phyloP scores from a whole-genome alignment of 306 rosid species.

The Crotalaria pallida region DNA sequence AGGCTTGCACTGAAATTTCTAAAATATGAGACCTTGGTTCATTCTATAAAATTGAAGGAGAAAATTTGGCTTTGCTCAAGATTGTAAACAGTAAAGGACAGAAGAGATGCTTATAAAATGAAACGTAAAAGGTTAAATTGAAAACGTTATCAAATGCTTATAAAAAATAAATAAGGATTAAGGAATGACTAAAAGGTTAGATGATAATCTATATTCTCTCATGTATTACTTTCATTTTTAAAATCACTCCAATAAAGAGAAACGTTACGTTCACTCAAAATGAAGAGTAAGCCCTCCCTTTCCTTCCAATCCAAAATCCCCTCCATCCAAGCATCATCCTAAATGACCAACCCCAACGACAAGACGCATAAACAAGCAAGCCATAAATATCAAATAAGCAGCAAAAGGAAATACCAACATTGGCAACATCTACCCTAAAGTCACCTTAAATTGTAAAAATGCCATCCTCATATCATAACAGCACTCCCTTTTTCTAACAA shows the following conservation, averaged over 20 bases:
- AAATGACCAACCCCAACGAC: not conserved
- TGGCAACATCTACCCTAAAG: not conserved
- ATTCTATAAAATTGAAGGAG: not conserved
- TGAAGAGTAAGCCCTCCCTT: too few species aligned
- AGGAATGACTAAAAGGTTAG: too few species aligned
- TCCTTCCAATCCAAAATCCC: too few species aligned
- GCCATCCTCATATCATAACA: not conserved
- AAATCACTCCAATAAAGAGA: too few species aligned
- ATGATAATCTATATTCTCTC: too few species aligned
- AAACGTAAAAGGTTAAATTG: too few species aligned
- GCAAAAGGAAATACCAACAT: not conserved
- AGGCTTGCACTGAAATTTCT: not conserved
- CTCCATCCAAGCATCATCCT: too few species aligned
- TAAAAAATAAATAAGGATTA: too few species aligned
- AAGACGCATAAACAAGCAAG: not conserved
- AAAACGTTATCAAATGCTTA: too few species aligned
- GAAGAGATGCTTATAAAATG: too few species aligned
- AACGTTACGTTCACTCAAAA: too few species aligned
- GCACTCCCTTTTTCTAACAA: not conserved
- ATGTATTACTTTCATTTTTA: too few species aligned
- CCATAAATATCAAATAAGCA: not conserved
- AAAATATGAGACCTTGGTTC: not conserved
- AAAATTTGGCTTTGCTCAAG: not conserved
- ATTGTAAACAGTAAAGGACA: not conserved
- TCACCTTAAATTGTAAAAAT: constrained; percentile 5